Base-by-base conservation (phyloP, 1,284 basidiomycete species). In the Cryptococcus floricola region DNA sequence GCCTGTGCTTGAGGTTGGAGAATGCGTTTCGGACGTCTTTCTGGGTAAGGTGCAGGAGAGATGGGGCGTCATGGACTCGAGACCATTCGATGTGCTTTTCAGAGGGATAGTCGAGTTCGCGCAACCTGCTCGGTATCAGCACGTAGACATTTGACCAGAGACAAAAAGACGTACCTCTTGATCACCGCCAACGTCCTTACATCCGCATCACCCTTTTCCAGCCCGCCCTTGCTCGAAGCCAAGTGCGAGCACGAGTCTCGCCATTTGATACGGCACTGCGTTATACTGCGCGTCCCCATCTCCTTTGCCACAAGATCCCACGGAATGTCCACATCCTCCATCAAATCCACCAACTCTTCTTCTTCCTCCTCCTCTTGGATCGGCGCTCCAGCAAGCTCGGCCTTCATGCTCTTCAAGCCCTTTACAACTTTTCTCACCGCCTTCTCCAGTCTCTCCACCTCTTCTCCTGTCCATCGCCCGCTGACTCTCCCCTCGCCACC, bases 211-310 rank as follows among this genome's bases (percentile, higher is more conserved):
- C 50, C 50, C 34, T 49, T 50, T 0, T 41, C 45, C 23, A 44
- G 37, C 18, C 39, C 43, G 5, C 31, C 39, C 34, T 47, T 46
- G 37, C 19, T 34, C 16, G 23, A 39, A n/a, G 44, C 42, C 14
- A 16, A 16, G 2, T 53, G 50, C 7, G 41, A 39, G 12, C 54
- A 39, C 9, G 38, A 44, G 42, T 57, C 59, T 16, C 52, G 50
- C 55, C 56, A 60, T 39, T 55, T 57, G 23, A 52, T 54, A n/a
- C 59, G 39, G 50, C 59, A 60, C 38, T 60, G 59, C n/a, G 53
- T 57, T 7, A 55, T 50, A 7, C 49, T 54, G 31, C 59, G 50
- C 13, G 44, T 54, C 13, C 60, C 60, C 57, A 58, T 59, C 27
- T 55, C 56, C 27, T 55, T 52, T 28, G 50, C 54, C 5, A 60